Conservation (phyloP, 2,329 filamentous ascomycete species). For the Penicillium griseofulvum region DNA sequence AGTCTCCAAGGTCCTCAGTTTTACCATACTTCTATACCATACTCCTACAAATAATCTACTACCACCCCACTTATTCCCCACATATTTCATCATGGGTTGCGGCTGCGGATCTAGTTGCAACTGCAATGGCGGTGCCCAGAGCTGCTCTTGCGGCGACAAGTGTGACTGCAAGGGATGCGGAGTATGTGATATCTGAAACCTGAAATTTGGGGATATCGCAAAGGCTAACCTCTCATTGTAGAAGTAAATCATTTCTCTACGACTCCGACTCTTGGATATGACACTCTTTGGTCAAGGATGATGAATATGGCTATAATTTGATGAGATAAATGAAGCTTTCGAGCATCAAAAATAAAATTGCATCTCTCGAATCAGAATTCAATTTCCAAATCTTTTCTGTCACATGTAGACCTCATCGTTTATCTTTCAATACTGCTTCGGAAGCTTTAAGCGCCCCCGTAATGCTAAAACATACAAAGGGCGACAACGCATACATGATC, state of each 20-base stretch:
- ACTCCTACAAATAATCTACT: too few relatives aligned
- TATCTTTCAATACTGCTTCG: slow-evolving; percentile 20
- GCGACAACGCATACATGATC: slow-evolving; percentile 35
- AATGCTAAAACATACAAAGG: slow-evolving; percentile 31
- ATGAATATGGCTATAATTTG: background rate
- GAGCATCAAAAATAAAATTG: background rate
- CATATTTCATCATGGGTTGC: slow-evolving; percentile 31
- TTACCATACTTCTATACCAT: too few relatives aligned
- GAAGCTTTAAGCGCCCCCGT: slow-evolving; percentile 30
- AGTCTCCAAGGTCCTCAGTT: background rate
- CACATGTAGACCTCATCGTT: slow-evolving; percentile 7
- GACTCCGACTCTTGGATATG: too few relatives aligned
- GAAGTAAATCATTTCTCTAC: slow-evolving; percentile 21
- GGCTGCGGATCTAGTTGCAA: slow-evolving; percentile 34
- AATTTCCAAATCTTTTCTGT: rapidly evolving
- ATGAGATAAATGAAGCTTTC: background rate
- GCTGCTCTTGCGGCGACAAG: slow-evolving; percentile 34
- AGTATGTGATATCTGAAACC: slow-evolving; percentile 38
- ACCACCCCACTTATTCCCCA: background rate
- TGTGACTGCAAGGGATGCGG: slow-evolving; percentile 41
- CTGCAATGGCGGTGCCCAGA: slow-evolving; percentile 34
- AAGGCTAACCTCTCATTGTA: slow-evolving; percentile 14
- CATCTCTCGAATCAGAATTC: background rate
- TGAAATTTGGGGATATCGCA: too few relatives aligned
- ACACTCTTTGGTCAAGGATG: background rate